Evolutionary conservation across 768 basidiomycete species (phyloP), one percentile per base, ranked within the genome.

Genomic region (Tylopilus cervinicoccineus): DNA sequence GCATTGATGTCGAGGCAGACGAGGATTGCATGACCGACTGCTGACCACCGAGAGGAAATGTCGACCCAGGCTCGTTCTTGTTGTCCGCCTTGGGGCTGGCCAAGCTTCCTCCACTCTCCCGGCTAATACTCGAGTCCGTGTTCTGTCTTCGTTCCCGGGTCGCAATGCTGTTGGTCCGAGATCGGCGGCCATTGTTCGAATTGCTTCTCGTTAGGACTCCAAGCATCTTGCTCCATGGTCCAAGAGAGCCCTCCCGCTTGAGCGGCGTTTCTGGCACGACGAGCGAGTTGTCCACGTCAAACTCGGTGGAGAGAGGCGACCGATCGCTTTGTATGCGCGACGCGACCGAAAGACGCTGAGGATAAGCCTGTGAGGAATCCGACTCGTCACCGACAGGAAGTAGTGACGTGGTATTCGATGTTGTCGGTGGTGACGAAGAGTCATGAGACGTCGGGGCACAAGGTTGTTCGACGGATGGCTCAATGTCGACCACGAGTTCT

Each of bases 81-180:
- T 76, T 78, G 58, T 84, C 84, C 20, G 70, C 73, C 68, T 80
- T 84, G 1, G 76, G 72, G 52, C 82, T 84, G 4, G 76, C 79
- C 31, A 84, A 66, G 61, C 87, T 89, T 33, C 74, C 81, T 8
- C 85, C 84, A 60, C 88, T 89, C 69, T 89, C 86, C 36, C 86
- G 75, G 59, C 83, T 87, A 43, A 85, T 69, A 54, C 80, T 82
- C 14, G 86, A 86, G 57, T 88, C 86, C 3, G 82, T 83, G 50
- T 84, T 74, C 62, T 83, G 81, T 33, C 83, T 77, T 58, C 80
- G 71, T 49, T 85, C 81, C 41, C 85, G 80, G 38, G 78, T 76
- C 36, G 75, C 75, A 47, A 88, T 77, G 60, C 86, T 88, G 58
- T 90, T 89, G 33, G 84, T 82, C 33, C 89, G 82, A 43, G 88